Evolutionary conservation across 441 rosid species (phyloP), one percentile per base, ranked within the genome.

Genomic region (Adansonia grandidieri): DNA sequence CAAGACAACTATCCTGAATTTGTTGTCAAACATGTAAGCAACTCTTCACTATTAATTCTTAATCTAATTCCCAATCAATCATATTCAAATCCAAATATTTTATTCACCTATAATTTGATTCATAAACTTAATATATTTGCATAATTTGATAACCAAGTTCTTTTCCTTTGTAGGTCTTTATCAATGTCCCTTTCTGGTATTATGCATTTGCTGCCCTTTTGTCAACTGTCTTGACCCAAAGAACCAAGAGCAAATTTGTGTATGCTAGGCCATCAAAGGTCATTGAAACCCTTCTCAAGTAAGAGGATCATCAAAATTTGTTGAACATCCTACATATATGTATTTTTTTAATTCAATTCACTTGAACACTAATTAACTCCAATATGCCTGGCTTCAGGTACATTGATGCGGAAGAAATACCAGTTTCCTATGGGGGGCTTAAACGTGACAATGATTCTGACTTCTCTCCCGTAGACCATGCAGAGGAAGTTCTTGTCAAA

Each of bases 181-280:
- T 87, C 80, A 87, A 89, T 72, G 90, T 82, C 63, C 92, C 90
- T 0, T 87, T 86, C 44, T 87, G 92, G 89, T 87, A 80, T 66
- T 89, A 84, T 9, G 90, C 92, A 10, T 84, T 87, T 51, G 82
- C 82, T 71, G 81, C 89, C 20, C 20, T 89, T 5, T 24, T 87
- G 10, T 74, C 88, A 1, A 88, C 88, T 17, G 84, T 83, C 73
- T 51, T 89, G 3, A 79, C 86, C 48, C 87, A 78, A 82, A 83
- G 90, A 84, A 83, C 84, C 78, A 87, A 84, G 85, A 85, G 79
- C 86, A 89, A 89, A 54, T 83, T 87, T 19, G 67, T 87, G 3
- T 64, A 83, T 58, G 84, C 89, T 15, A 83, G 90, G 9, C 24
- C 90, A 0, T 62, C 90, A 24, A 83, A 56, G 76, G 89, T 83